Evolutionary conservation across 2,329 filamentous ascomycete species (phyloP).

Genomic region (Fusarium sp.): DNA sequence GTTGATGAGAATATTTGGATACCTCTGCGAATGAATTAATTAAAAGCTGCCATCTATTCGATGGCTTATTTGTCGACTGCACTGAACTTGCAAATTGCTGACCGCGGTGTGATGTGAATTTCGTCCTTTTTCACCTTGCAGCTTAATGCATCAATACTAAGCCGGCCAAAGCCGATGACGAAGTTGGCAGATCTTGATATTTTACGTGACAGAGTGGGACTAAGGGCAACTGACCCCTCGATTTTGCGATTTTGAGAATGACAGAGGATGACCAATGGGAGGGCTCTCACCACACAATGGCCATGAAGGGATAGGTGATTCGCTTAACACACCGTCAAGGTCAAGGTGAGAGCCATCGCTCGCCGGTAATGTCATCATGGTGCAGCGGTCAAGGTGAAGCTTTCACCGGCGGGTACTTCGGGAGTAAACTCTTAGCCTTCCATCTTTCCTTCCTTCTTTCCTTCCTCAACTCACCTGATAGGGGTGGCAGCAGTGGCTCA

Average conservation of each 20-base stretch:
- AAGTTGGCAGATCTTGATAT: background rate
- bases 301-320: background rate
- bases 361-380: background rate
- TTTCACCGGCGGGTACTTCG: background rate
- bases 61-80: background rate
- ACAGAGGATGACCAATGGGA: background rate
- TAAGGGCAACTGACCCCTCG: background rate
- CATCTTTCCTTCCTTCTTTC: background rate
- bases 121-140: background rate
- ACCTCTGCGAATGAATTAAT: background rate
- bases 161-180: slow-evolving; percentile 4
- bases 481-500: background rate
- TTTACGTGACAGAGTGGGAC: background rate
- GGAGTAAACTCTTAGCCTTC: background rate
- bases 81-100: background rate
- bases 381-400: background rate
- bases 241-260: background rate
- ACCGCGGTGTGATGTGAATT: background rate
- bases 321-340: background rate
- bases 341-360: background rate
- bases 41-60: background rate
- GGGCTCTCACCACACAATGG: background rate
- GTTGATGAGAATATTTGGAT: background rate
- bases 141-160: background rate
- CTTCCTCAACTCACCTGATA: background rate